Base-by-base conservation (phyloP, 2,329 filamentous ascomycete genomes). In the Zasmidium citrigriseum region DNA sequence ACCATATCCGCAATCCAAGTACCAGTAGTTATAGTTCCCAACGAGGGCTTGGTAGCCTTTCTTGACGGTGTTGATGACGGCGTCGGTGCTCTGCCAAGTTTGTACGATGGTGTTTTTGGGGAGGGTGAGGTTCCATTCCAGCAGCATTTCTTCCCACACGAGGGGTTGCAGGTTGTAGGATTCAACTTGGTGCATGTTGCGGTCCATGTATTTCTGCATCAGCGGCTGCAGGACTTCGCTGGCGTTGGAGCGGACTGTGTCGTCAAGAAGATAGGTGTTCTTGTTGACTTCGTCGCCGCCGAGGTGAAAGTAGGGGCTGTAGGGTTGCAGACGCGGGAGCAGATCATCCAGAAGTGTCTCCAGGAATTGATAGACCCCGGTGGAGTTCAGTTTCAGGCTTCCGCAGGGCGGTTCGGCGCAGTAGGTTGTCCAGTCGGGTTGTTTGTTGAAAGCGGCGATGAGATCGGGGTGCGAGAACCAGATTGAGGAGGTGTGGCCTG, bases 101-200 rank as follows among this genome's bases (percentile, higher is more conserved):
- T 96, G 92, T 4, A 96, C 82, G 12, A 96, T 80, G 0, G 90
- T 86, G 67, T 92, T 86, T 14, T 82, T 73, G 2, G 86, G 86
- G 4, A 96, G 77, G 0, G 83, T 89, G 47, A 95, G 77, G 70
- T 93, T 89, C 88, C 90, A 96, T 22, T 86, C 80, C 10, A 89
- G 78, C 1, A 91, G 79, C 81, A 95, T 91, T 74, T 96, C 92
- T 73, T 96, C 91, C 92, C 92, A 96, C 1, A 93, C 89, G 21
- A 96, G 78, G 0, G 91, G 90, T 4, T 82, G 83, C 52, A 96
- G 76, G 3, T 88, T 88, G 51, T 63, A 59, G 4, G 82, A 80
- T 46, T 81, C 76, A 47, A 95, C 80, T 47, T 86, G 84, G 25
- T 75, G 79, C 72, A 93, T 89, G 67, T 87, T 86, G 64, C 83